A percentile compares a stretch with the other conserved stretches of the same genome.
These are phyloP conservation scores for Ramaria sp. DNA, from an alignment of 768 basidiomycete genomes.

Conservation along the genomic window DNA sequence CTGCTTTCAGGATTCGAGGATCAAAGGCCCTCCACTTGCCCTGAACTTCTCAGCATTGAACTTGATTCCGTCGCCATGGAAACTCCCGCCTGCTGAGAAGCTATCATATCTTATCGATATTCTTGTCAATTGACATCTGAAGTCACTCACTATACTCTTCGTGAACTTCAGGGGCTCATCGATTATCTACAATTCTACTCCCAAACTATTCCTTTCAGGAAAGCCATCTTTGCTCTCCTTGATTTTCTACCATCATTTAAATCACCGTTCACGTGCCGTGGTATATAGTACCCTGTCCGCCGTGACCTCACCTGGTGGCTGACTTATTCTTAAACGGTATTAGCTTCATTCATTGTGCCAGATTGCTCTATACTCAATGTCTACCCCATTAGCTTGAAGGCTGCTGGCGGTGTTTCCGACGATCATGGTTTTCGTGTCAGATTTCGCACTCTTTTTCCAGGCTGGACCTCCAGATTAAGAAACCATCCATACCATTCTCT, in stretches of 20 bases:
- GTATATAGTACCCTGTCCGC: conserved; percentile 15
- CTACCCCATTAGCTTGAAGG: conserved; percentile 22
- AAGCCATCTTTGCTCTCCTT: conserved; percentile 21
- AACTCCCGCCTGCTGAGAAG: conserved; percentile 23
- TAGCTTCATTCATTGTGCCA: conserved; percentile 6
- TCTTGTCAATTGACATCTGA: conserved; percentile 15
- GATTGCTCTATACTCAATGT: conserved; percentile 11
- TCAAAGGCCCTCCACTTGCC: conserved; percentile 10
- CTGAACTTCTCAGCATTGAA: conserved; percentile 15
- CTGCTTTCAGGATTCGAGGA: conserved; percentile 20
- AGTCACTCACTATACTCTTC: conserved; percentile 15
- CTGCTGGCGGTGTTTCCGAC: conserved; percentile 16
- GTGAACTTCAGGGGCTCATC: conserved; percentile 21
- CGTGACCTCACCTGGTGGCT: conserved; percentile 25
- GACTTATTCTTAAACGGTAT: conserved; percentile 23
- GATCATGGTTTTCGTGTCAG: conserved; percentile 19
- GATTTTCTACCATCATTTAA: conserved; percentile 21
- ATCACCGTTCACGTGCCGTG: conserved; percentile 13
- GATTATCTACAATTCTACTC: conserved; percentile 25
- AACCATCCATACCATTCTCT: conserved; percentile 20
- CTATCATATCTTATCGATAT: conserved; percentile 16
- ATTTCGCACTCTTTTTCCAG: conserved; percentile 16
- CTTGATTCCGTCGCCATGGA: conserved; percentile 20
- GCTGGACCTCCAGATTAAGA: conserved; percentile 23
- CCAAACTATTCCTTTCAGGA: conserved; percentile 22